These are phyloP conservation scores for Vanilla planifolia DNA, from an alignment of 106 monocot genomes.

Conservation along the genomic window DNA sequence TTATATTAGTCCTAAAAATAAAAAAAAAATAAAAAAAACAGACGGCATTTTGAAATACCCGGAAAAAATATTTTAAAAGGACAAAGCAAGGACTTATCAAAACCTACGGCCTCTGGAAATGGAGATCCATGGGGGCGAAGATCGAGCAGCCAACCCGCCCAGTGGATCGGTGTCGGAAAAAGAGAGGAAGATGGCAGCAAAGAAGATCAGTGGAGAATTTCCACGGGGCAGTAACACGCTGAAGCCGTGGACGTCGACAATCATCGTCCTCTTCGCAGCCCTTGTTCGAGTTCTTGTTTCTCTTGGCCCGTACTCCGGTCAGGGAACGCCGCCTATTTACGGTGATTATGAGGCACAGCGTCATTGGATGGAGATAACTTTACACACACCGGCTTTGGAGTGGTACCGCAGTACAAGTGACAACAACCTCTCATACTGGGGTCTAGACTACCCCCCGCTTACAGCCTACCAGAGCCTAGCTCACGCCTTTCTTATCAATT, in stretches of 20 bases:
- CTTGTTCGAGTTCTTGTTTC: constrained; percentile 66
- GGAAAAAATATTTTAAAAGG: too few species aligned
- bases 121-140: too few species aligned
- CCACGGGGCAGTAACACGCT: constrained; percentile 22
- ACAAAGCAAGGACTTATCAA: too few species aligned
- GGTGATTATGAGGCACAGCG: constrained; percentile 99
- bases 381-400: constrained; percentile 45
- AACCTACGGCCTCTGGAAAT: too few species aligned
- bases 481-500: constrained; percentile 61
- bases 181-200: not conserved
- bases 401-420: constrained; percentile 80
- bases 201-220: not conserved
- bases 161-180: constrained; percentile 29
- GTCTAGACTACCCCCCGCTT: constrained; percentile 98
- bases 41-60: too few species aligned
- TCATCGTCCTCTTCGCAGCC: constrained; percentile 48
- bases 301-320: constrained; percentile 85
- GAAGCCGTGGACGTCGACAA: constrained; percentile 14
- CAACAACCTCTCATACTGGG: constrained; percentile 93
- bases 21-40: too few species aligned
- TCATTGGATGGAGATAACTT: constrained; percentile 99
- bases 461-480: constrained; percentile 86
- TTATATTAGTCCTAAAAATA: too few species aligned
- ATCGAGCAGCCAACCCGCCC: too few species aligned
- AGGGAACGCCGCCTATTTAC: constrained; percentile 60